phyloP scores from a whole-genome alignment of 495 filamentous ascomycete species.

The Coniosporium apollinis region DNA sequence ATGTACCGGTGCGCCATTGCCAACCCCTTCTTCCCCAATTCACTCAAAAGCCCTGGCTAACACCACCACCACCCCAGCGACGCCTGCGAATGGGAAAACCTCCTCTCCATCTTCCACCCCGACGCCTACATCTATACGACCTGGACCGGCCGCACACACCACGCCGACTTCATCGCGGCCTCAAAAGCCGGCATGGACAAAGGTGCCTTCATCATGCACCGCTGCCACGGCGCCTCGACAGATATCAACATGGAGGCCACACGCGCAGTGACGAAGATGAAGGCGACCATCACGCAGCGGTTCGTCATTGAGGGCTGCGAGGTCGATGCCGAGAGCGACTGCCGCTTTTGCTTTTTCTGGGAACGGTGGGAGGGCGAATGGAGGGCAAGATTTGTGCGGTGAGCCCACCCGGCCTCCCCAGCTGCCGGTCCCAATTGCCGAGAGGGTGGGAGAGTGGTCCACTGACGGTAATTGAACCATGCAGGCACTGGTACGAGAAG shows the following conservation, averaged over 20 bases:
- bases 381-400: slow-evolving; percentile 13
- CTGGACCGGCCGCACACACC: slow-evolving; percentile 9
- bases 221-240: slow-evolving; percentile 13
- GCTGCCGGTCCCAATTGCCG: too few species aligned
- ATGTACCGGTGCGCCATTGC: slow-evolving; percentile 4
- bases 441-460: too few species aligned
- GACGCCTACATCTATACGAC: slow-evolving; percentile 16
- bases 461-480: too few species aligned
- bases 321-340: slow-evolving; percentile 18
- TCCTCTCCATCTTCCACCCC: slow-evolving; percentile 11
- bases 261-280: slow-evolving; percentile 19
- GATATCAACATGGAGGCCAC: slow-evolving; percentile 13
- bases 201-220: slow-evolving; percentile 16
- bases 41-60: too few species aligned
- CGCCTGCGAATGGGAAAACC: slow-evolving; percentile 19
- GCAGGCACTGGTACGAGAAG: slow-evolving; percentile 20
- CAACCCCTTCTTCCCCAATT: too few species aligned
- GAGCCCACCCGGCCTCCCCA: too few species aligned
- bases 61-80: slow-evolving; percentile 7
- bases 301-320: slow-evolving; percentile 12
- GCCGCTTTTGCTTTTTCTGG: slow-evolving; percentile 18
- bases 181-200: slow-evolving; percentile 13
- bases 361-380: slow-evolving; percentile 11
- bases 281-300: slow-evolving; percentile 19
- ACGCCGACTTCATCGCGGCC: slow-evolving; percentile 13